Evolutionary conservation across 345 rosid genomes (phyloP), one percentile per base, ranked within the genome.

Genomic region (Arabis alpina): DNA sequence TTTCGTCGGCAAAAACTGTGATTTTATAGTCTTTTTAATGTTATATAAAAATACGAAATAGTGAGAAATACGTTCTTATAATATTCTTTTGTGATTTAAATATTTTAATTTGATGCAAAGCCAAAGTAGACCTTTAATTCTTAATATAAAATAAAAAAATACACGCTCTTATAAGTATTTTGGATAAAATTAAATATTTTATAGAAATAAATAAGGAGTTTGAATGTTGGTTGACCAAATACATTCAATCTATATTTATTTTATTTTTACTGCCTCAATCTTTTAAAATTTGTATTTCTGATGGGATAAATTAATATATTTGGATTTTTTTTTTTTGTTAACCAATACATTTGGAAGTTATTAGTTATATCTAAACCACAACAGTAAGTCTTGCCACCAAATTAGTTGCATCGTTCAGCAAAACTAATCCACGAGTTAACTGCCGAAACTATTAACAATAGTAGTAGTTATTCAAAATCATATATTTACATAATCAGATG

Each of bases 221-320:
- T 71, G 62, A 24, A 65, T 41, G 48, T 51, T 59, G 62, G 62
- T 74, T 74, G 73, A 74, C 77, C 77, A 74, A 74, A 51, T 74
- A 74, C 77, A 43, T 66, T 34, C 8, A 42, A 43, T 24, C 54
- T 34, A 8, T 44, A 37, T 43, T 37, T 36, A 36, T 8, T 36
- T 36, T 36, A 36, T 8, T 8, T 36, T 36, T 8, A 36, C 40
- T 36, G 40, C n/a, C n/a, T 10, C 10, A 36, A 2, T 36, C 40
- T 6, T 34, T 34, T 34, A 6, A 6, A 14, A 4, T 9, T 52
- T 5, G 23, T 1, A 6, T 11, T 37, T 44, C 10, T 30, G 8
- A 14, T 10, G 11, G 4, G 6, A 13, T 58, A 30, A 42, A 41
- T 6, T 50, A 54, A 43, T 23, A 8, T 47, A 49, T 27, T 48